A percentile compares a stretch with the other conserved stretches of the same genome.
phyloP scores from a whole-genome alignment of 305 asterid genomes.

The Fraxinus xanthoxyloides region DNA sequence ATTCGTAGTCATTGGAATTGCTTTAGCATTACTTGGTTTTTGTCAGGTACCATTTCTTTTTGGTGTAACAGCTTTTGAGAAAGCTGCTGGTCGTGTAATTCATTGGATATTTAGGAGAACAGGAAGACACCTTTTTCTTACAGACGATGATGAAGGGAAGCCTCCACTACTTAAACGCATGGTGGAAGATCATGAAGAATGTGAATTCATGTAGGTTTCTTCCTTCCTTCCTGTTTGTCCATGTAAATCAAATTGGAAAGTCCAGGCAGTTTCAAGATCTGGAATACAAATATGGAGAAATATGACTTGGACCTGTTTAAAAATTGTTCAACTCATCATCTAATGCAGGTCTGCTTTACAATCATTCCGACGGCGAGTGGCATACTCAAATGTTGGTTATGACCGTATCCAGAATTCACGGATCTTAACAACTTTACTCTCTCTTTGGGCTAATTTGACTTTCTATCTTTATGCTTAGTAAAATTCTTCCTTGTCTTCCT shows the following conservation, averaged over 20 bases:
- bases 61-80: slow-evolving; percentile 86
- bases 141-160: slow-evolving; percentile 75
- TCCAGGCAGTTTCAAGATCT: slow-evolving; percentile 12
- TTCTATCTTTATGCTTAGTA: not conserved
- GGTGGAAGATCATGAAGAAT: slow-evolving; percentile 74
- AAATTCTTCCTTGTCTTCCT: slow-evolving; percentile 36
- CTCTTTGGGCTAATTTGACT: slow-evolving; percentile 15
- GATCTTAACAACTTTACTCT: not conserved
- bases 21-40: slow-evolving; percentile 1
- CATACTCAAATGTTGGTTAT: slow-evolving; percentile 78
- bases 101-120: slow-evolving; percentile 96
- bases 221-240: not conserved
- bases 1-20: not conserved
- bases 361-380: slow-evolving; percentile 74
- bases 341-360: slow-evolving; percentile 72
- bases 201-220: slow-evolving; percentile 61
- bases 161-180: slow-evolving; percentile 81
- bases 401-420: slow-evolving; percentile 71
- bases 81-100: slow-evolving; percentile 62
- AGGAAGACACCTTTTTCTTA: slow-evolving; percentile 91
- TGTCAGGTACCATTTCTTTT: slow-evolving; percentile 94
- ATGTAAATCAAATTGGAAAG: slow-evolving; percentile 9
- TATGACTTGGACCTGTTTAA: slow-evolving; percentile 1
- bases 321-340: slow-evolving; percentile 13
- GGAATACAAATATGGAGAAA: not conserved